Base-by-base conservation (phyloP, 78 protist species). In the Polysphondylium violaceum region DNA sequence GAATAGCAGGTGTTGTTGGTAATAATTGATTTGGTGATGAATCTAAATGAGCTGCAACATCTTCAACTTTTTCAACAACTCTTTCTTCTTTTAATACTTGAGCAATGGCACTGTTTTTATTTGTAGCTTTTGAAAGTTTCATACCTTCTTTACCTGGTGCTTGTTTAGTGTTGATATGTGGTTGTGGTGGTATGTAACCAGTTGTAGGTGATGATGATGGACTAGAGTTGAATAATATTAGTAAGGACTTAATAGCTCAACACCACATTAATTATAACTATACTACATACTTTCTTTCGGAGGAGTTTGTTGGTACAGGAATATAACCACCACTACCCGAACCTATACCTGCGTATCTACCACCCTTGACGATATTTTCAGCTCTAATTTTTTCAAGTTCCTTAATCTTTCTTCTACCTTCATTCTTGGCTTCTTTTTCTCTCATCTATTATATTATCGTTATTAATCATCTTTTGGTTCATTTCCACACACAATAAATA, bases 11-110 rank as follows among this genome's bases (percentile, higher is more conserved):
- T 6, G 36, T 51, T 36, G 76, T 53, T 50, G 74, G 76, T 4
- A 69, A 25, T 23, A 51, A 35, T 16, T 3, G 9, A 7, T 38
- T 14, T 53, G 53, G 6, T 61, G 56, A 47, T 23, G 74, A 51
- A 31, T 64, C 69, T n/a, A 78, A 65, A 36, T 65, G 41, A 41
- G 55, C 61, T 23, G 41, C 76, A 12, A 50, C 58, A 43, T 78
- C 88, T 36, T 78, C 88, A 44, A 63, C 88, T 51, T 78, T 78
- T 61, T 85, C 92, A 17, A 72, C 83, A 3, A 85, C 61, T 33
- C 71, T 85, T 36, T 85, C 92, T 38, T 85, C 92, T 61, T 71
- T 85, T 59, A 85, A 85, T 6, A 85, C 83, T 50, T 85, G 92
- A 50, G 92, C 79, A 35, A 85, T 35, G 50, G 86, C 59, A 61